Evolutionary conservation across 2,329 filamentous ascomycete genomes (phyloP).

Genomic region (Emmonsiellopsis sp.): DNA sequence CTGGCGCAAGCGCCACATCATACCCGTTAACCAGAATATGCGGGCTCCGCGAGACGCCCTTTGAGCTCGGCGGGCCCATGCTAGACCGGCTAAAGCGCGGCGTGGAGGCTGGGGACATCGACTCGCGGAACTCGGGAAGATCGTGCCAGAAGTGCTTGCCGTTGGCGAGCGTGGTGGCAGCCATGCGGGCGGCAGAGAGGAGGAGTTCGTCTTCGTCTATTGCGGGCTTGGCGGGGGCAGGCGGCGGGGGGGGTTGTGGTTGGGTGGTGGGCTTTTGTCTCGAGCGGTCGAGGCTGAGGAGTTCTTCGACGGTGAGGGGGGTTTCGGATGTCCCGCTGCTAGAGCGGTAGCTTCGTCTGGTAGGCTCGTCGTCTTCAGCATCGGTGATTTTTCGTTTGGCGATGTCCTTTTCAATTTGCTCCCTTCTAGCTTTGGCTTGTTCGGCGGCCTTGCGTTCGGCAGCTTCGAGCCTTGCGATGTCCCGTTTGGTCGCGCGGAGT

Average conservation of each 20-base stretch:
- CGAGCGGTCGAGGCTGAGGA: constrained; percentile 6
- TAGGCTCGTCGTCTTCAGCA: constrained; percentile 1
- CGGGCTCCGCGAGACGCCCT: constrained; percentile 11
- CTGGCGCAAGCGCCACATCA: constrained; percentile 32
- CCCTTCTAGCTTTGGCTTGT: constrained; percentile 3
- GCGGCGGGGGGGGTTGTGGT: neutral
- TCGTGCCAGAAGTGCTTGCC: constrained; percentile 26
- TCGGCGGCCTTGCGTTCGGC: neutral
- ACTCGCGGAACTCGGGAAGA: constrained; percentile 16
- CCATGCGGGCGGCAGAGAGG: constrained; percentile 32
- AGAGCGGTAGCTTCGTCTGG: constrained; percentile 4
- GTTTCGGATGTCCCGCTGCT: constrained; percentile 5
- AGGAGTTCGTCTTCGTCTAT: constrained; percentile 36
- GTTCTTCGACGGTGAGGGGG: constrained; percentile 11
- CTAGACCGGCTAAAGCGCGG: constrained; percentile 3
- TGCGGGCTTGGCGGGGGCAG: constrained; percentile 6
- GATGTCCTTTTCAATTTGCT: constrained; percentile 12
- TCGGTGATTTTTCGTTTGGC: constrained; percentile 10
- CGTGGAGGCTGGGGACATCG: constrained; percentile 10
- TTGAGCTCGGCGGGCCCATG: constrained; percentile 4
- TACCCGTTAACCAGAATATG: constrained; percentile 27
- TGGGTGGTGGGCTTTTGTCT: constrained; percentile 5
- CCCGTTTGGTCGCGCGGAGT: constrained; percentile 3
- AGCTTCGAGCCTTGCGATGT: constrained; percentile 4
- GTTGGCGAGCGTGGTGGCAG: constrained; percentile 29